Evolutionary conservation across 2,329 filamentous ascomycete species (phyloP).

Genomic region (Alternaria sp.): DNA sequence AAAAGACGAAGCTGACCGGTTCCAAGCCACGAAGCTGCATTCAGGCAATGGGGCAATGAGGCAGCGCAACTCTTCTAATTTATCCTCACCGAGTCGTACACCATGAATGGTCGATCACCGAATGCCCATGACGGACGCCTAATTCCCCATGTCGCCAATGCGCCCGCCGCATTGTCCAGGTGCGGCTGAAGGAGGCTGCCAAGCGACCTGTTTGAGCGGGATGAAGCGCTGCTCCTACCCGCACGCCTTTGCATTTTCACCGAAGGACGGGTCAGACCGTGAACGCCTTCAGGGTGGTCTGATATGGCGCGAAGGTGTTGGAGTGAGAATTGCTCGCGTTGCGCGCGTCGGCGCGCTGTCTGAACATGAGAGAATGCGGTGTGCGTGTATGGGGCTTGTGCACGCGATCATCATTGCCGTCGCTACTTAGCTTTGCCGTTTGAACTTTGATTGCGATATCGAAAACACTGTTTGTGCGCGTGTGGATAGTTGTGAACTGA

Average conservation of each 20-base stretch:
- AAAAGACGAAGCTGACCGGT: background rate
- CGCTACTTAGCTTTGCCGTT: background rate
- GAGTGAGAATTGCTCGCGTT: background rate
- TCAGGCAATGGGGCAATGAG: background rate
- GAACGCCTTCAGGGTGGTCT: background rate
- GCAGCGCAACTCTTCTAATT: background rate
- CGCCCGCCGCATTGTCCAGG: conserved; percentile 4
- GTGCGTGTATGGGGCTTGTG: background rate
- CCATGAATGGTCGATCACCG: conserved; percentile 2
- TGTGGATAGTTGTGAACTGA: background rate
- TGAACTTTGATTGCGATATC: background rate
- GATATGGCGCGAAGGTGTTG: background rate
- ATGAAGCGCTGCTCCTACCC: conserved; percentile 1
- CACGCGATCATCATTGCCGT: background rate
- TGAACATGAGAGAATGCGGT: background rate
- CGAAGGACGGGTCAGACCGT: background rate
- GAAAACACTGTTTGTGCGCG: background rate
- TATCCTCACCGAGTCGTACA: conserved; percentile 6
- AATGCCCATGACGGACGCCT: conserved; percentile 8
- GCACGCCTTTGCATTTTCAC: background rate
- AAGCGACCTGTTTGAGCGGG: conserved; percentile 14
- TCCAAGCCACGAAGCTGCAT: background rate
- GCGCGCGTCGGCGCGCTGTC: background rate
- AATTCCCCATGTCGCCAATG: conserved; percentile 1
- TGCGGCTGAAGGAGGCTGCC: conserved; percentile 20